Conservation (phyloP, 208 protist genomes). For the Trypanosoma brucei region DNA sequence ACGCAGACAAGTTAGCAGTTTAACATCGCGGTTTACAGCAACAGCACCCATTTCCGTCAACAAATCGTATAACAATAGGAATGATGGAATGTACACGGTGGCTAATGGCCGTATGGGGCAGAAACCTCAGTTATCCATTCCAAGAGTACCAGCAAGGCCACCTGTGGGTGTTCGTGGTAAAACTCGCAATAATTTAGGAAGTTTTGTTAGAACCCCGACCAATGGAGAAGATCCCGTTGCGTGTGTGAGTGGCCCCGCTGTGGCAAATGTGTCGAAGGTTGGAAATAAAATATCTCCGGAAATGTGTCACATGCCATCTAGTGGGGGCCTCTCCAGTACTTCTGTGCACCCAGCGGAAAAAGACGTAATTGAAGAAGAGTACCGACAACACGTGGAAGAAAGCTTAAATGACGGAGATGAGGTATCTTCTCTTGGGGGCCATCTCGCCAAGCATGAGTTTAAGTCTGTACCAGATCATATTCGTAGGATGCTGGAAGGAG, state of each 20-base stretch:
- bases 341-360: background rate
- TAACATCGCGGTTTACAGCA: too few species aligned
- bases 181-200: background rate
- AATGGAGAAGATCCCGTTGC: background rate
- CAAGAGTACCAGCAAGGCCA: background rate
- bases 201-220: background rate
- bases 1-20: too few species aligned
- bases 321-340: background rate
- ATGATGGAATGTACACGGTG: too few species aligned
- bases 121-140: background rate
- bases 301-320: background rate
- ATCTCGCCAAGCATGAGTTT: constrained; percentile 4
- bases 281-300: background rate
- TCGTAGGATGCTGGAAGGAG: constrained; percentile 42
- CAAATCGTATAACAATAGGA: too few species aligned
- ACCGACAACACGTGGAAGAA: background rate
- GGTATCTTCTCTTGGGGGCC: background rate
- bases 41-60: too few species aligned
- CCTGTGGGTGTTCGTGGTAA: background rate
- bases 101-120: background rate
- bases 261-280: background rate
- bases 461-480: constrained; percentile 21
- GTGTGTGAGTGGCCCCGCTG: background rate
- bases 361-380: background rate
- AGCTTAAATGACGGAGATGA: constrained; percentile 1